Percentiles rank a stretch among this genome's conserved stretches.
Conservation (phyloP, 345 rosid genomes). For the Stellera chamaejasme region DNA sequence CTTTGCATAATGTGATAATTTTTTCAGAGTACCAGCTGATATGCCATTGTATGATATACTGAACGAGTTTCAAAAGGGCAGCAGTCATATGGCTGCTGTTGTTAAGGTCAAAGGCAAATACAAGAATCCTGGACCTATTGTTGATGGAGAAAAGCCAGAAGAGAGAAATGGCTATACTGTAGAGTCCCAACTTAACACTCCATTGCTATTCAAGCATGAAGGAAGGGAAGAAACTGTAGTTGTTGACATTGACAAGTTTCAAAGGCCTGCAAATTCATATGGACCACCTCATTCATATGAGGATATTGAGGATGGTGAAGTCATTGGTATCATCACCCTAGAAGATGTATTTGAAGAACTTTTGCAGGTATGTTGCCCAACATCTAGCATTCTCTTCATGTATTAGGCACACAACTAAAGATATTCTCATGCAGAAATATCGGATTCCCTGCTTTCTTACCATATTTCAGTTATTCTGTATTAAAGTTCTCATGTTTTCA, state of each 20-base stretch:
- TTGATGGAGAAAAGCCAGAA: constrained; percentile 29
- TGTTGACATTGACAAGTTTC: constrained; percentile 56
- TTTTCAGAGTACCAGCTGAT: constrained; percentile 85
- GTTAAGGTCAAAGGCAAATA: constrained; percentile 63
- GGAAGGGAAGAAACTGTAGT: constrained; percentile 44
- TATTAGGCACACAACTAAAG: no score
- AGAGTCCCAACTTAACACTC: constrained; percentile 45
- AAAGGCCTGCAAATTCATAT: constrained; percentile 19
- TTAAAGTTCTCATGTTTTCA: neutral
- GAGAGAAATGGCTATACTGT: constrained; percentile 25
- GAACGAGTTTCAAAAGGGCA: constrained; percentile 97
- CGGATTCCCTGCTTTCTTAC: neutral
- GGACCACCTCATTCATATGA: constrained; percentile 41
- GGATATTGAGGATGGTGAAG: constrained; percentile 90
- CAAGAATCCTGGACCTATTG: constrained; percentile 30
- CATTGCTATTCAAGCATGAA: constrained; percentile 48
- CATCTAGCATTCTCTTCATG: no score
- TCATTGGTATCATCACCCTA: constrained; percentile 84
- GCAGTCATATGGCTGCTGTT: constrained; percentile 99
- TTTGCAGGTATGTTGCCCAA: constrained; percentile 41
- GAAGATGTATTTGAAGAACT: constrained; percentile 99
- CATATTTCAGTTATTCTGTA: constrained; percentile 1
- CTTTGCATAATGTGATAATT: constrained; percentile 4
- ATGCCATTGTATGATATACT: constrained; percentile 96
- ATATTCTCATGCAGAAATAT: neutral